Conservation (phyloP, 495 filamentous ascomycete species). For the Aspergillus sparsus region DNA sequence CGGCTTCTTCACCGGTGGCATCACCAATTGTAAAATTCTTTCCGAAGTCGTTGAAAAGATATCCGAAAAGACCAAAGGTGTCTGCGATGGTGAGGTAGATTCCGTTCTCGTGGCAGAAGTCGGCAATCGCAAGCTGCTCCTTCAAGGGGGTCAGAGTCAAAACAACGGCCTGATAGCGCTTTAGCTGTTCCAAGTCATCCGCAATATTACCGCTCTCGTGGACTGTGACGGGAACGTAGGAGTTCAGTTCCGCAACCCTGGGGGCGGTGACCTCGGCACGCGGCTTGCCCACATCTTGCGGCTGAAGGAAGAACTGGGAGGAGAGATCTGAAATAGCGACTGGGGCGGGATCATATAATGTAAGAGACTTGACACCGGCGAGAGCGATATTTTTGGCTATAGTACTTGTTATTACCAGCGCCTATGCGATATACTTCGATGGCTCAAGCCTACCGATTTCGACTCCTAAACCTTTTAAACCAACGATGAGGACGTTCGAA, state of each 20-base stretch:
- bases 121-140: slow-evolving; percentile 77
- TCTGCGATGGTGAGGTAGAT: slow-evolving; percentile 87
- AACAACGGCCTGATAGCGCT: slow-evolving; percentile 88
- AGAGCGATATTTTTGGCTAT: slow-evolving; percentile 96
- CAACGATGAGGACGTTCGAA: slow-evolving; percentile 91
- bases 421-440: background rate
- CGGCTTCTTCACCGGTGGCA: slow-evolving; percentile 82
- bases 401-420: slow-evolving; percentile 16
- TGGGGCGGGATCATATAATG: slow-evolving; percentile 82
- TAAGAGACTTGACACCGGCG: slow-evolving; percentile 88
- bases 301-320: slow-evolving; percentile 92
- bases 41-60: slow-evolving; percentile 97
- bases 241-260: slow-evolving; percentile 90
- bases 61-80: slow-evolving; percentile 91
- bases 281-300: slow-evolving; percentile 87
- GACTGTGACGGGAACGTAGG: slow-evolving; percentile 85
- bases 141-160: slow-evolving; percentile 79
- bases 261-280: slow-evolving; percentile 84
- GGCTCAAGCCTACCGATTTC: slow-evolving; percentile 68
- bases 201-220: slow-evolving; percentile 65
- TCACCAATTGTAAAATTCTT: slow-evolving; percentile 89
- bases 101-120: slow-evolving; percentile 89
- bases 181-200: slow-evolving; percentile 72
- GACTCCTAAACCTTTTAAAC: slow-evolving; percentile 90
- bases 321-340: slow-evolving; percentile 83